Conservation (phyloP, 768 basidiomycete genomes). For the Mycena haematopus region DNA sequence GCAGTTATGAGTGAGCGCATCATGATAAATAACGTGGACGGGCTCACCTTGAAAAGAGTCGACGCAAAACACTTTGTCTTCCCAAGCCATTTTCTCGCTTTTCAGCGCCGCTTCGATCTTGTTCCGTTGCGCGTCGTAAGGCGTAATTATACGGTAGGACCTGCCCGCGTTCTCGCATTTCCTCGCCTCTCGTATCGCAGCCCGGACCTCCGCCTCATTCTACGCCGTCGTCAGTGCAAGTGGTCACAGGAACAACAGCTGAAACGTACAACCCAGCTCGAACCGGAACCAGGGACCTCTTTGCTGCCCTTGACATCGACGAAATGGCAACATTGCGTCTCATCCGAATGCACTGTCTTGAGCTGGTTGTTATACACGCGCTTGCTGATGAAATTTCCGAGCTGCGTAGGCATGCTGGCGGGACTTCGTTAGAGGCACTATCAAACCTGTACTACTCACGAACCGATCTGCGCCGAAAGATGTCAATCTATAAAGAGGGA, state of each 20-base stretch:
- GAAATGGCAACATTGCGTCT: conserved; percentile 57
- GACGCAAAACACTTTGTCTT: conserved; percentile 75
- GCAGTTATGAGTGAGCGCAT: neutral
- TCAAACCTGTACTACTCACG: neutral
- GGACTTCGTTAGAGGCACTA: neutral
- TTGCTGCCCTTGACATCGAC: conserved; percentile 51
- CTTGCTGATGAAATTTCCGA: conserved; percentile 59
- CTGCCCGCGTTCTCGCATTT: conserved; percentile 43
- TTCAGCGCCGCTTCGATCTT: conserved; percentile 58
- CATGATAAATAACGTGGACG: no score
- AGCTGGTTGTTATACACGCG: conserved; percentile 62
- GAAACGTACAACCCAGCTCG: conserved; percentile 47
- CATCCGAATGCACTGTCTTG: conserved; percentile 50
- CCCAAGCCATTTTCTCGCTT: conserved; percentile 51
- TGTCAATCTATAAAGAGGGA: conserved; percentile 37
- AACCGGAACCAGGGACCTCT: conserved; percentile 38
- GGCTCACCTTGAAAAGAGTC: conserved; percentile 77
- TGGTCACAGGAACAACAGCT: neutral
- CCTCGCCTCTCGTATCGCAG: conserved; percentile 52
- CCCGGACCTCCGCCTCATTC: conserved; percentile 60
- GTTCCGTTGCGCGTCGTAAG: conserved; percentile 74
- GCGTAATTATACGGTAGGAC: conserved; percentile 70
- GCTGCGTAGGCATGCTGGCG: conserved; percentile 55
- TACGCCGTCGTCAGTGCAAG: conserved; percentile 32
- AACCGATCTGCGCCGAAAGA: conserved; percentile 29